A percentile compares a stretch with the other conserved stretches of the same genome.
phyloP scores from a whole-genome alignment of 306 rosid genomes.

The Medicago lupulina region DNA sequence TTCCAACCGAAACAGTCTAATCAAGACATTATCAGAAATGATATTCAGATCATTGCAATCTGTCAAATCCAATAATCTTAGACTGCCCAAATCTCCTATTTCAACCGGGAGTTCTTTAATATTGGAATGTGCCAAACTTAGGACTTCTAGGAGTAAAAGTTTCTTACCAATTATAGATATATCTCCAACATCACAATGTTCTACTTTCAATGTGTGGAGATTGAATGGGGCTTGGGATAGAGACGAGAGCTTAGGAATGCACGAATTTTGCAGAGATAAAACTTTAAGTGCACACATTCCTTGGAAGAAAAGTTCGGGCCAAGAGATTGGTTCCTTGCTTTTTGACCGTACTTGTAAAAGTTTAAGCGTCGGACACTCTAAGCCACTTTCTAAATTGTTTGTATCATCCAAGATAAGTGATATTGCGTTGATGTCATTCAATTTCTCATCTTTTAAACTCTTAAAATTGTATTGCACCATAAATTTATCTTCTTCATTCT shows the following conservation, averaged over 20 bases:
- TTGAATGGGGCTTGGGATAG: background rate
- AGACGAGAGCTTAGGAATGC: background rate
- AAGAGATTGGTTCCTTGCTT: background rate
- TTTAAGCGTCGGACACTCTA: background rate
- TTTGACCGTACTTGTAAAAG: background rate
- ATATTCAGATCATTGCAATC: constrained; percentile 10
- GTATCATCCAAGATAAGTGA: background rate
- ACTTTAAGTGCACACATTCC: background rate
- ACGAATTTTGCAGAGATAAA: background rate
- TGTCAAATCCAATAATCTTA: constrained; percentile 38
- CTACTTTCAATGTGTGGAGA: background rate
- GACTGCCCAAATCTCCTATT: constrained; percentile 4
- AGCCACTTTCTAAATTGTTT: background rate
- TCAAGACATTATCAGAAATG: constrained; percentile 22
- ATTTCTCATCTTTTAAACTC: background rate
- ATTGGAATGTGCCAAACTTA: constrained; percentile 35
- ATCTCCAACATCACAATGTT: constrained; percentile 19
- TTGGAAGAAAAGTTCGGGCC: background rate
- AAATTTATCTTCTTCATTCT: background rate
- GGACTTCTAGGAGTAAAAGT: constrained; percentile 17
- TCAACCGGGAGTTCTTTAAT: constrained; percentile 31
- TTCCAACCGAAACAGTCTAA: constrained; percentile 29
- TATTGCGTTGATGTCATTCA: background rate
- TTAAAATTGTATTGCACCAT: background rate
- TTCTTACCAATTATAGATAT: constrained; percentile 34